Evolutionary conservation across 2,329 filamentous ascomycete genomes (phyloP).

Genomic region (Claviceps pazoutovae): DNA sequence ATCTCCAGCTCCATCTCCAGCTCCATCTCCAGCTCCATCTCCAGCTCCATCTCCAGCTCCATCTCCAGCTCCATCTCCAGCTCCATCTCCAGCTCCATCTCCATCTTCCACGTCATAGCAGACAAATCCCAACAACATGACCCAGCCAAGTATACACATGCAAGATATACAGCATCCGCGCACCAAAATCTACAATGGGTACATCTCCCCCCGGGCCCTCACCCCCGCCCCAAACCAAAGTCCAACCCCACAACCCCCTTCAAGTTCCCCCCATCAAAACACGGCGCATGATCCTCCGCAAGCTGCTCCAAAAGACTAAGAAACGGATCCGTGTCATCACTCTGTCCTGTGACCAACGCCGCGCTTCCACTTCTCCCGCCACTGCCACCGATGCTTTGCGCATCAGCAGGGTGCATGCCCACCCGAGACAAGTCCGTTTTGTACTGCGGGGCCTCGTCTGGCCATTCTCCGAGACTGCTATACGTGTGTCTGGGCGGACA

Average conservation of each 20-base stretch:
- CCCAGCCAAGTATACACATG: neutral
- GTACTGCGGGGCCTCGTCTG: conserved; percentile 19
- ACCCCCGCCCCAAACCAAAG: conserved; percentile 45
- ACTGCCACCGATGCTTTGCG: conserved; percentile 25
- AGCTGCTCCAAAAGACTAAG: conserved; percentile 66
- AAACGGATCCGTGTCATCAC: conserved; percentile 68
- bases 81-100: no score
- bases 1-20: no score
- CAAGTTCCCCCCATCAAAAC: conserved; percentile 33
- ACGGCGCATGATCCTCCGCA: conserved; percentile 59
- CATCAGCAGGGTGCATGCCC: conserved; percentile 20
- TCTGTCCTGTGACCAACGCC: conserved; percentile 32
- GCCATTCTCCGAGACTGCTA: conserved; percentile 31
- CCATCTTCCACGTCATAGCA: no score
- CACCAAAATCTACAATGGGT: neutral
- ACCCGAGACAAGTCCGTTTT: conserved; percentile 10
- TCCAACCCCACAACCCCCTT: conserved; percentile 53
- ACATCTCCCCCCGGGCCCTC: neutral
- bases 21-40: no score
- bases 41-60: no score
- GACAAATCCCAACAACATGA: no score
- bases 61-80: no score
- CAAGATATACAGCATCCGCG: neutral
- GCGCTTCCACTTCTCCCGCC: conserved; percentile 21
- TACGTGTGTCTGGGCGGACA: conserved; percentile 38